Percentiles rank a stretch among this genome's conserved stretches.
Conservation (phyloP, 805 yeast genomes). For the Metschnikowia similis region DNA sequence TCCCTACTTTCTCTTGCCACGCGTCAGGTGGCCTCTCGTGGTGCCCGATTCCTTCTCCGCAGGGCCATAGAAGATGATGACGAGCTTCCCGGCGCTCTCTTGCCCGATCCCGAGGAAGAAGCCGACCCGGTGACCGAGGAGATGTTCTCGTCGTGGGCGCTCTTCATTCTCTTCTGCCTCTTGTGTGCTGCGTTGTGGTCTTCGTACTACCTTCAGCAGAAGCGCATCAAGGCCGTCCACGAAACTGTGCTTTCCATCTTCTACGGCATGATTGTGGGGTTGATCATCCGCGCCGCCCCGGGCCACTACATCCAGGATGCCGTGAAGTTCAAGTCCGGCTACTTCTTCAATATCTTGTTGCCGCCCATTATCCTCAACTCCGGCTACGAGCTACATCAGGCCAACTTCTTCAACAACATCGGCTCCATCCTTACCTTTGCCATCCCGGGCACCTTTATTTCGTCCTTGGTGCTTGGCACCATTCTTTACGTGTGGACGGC, state of each 20-base stretch:
- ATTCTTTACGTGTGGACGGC: constrained; percentile 87
- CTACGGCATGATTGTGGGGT: constrained; percentile 94
- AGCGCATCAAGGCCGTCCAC: constrained; percentile 91
- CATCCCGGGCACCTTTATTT: constrained; percentile 92
- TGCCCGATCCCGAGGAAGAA: constrained; percentile 55
- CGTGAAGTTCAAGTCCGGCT: constrained; percentile 89
- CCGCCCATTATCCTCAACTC: constrained; percentile 97
- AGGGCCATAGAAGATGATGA: constrained; percentile 28
- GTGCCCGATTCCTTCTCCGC: constrained; percentile 20
- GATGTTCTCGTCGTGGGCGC: constrained; percentile 95
- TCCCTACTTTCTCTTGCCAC: constrained; percentile 7
- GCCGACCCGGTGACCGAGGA: constrained; percentile 89
- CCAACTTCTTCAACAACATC: constrained; percentile 87
- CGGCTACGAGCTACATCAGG: constrained; percentile 95
- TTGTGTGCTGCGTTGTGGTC: constrained; percentile 92
- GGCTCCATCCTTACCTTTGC: constrained; percentile 92
- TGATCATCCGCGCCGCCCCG: constrained; percentile 84
- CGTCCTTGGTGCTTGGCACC: constrained; percentile 86
- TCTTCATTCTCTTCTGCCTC: constrained; percentile 76
- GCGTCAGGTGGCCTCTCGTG: constrained; percentile 7
- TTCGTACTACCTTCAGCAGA: constrained; percentile 85
- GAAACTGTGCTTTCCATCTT: constrained; percentile 95
- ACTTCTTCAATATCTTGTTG: constrained; percentile 86
- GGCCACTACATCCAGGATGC: constrained; percentile 97
- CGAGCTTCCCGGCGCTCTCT: constrained; percentile 36